phyloP scores from a whole-genome alignment of 345 rosid species.

The Bretschneidera sinensis region DNA sequence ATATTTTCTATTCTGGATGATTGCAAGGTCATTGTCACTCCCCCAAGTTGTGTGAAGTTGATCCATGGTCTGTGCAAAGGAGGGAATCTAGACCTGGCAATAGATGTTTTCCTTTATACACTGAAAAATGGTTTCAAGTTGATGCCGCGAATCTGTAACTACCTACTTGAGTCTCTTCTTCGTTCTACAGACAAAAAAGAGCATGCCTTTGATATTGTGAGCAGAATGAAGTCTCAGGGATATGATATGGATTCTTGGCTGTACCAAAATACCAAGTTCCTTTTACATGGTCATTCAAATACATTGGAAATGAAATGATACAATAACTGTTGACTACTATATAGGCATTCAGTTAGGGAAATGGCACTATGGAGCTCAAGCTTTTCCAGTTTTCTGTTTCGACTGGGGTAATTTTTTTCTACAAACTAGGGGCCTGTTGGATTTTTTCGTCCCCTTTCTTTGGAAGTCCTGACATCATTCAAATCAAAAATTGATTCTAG shows the following conservation, averaged over 20 bases:
- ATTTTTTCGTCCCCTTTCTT: too few species aligned
- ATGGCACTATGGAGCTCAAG: too few species aligned
- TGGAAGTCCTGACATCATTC: too few species aligned
- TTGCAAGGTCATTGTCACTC: constrained; percentile 39
- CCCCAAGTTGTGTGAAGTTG: constrained; percentile 79
- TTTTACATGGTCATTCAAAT: constrained; percentile 20
- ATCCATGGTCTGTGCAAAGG: constrained; percentile 50
- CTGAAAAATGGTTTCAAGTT: constrained; percentile 55
- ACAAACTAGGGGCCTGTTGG: too few species aligned
- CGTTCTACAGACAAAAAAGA: constrained; percentile 28
- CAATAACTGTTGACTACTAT: too few species aligned
- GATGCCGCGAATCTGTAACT: constrained; percentile 52
- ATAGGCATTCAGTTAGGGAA: too few species aligned
- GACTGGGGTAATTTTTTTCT: too few species aligned
- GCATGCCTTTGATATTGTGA: constrained; percentile 37
- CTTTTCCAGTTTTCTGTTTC: too few species aligned
- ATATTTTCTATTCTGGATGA: constrained; percentile 62
- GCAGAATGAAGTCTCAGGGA: constrained; percentile 55
- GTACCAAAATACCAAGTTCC: constrained; percentile 25
- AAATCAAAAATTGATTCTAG: too few species aligned
- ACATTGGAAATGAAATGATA: constrained; percentile 16
- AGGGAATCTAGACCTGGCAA: constrained; percentile 50
- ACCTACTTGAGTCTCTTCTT: constrained; percentile 45
- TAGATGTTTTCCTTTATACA: constrained; percentile 63
- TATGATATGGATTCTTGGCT: constrained; percentile 54